Conservation (phyloP, 1,284 basidiomycete genomes). For the Sanguinoderma infundibulare region DNA sequence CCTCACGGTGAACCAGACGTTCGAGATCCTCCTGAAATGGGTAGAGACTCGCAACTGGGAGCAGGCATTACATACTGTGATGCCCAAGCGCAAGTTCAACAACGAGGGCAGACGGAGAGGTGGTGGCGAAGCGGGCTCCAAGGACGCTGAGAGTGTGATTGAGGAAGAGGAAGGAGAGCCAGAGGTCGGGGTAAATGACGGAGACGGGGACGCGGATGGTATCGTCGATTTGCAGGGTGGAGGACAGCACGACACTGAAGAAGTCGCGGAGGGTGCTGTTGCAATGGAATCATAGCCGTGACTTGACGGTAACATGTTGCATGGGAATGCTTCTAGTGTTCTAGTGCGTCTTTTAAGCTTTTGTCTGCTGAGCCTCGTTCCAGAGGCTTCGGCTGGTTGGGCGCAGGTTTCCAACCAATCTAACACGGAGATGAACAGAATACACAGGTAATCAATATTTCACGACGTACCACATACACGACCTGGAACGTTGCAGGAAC, state of each 20-base stretch:
- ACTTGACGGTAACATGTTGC: neutral
- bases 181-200: constrained; percentile 25
- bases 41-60: constrained; percentile 85
- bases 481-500: constrained; percentile 96
- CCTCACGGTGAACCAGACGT: constrained; percentile 95
- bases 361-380: constrained; percentile 85
- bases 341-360: constrained; percentile 83
- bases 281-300: neutral
- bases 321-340: constrained; percentile 24
- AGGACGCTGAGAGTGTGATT: constrained; percentile 28
- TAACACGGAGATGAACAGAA: constrained; percentile 36
- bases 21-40: constrained; percentile 93
- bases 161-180: constrained; percentile 24
- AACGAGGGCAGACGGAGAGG: constrained; percentile 34
- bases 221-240: no score
- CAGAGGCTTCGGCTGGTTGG: constrained; percentile 84
- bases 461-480: constrained; percentile 82
- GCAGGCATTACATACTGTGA: constrained; percentile 80
- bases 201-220: no score
- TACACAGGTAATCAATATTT: neutral
- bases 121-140: constrained; percentile 18
- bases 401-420: constrained; percentile 99
- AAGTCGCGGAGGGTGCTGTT: neutral
- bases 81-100: constrained; percentile 89
- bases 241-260: neutral